Evolutionary conservation across 352 stramenopile species (phyloP).

Genomic region (Phytophthora cactorum): DNA sequence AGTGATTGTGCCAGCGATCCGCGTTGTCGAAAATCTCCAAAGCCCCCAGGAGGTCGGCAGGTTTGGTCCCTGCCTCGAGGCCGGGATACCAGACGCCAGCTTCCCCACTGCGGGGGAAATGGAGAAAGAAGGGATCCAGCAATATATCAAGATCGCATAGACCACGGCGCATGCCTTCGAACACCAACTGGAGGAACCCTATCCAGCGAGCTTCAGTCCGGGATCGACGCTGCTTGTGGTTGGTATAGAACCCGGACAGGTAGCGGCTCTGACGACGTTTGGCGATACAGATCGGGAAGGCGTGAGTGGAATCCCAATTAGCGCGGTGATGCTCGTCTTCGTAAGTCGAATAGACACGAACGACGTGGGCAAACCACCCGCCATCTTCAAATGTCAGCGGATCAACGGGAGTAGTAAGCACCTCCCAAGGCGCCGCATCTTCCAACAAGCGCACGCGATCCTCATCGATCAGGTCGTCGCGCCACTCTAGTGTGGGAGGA

Average conservation of each 20-base stretch:
- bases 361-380: neutral
- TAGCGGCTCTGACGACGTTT: neutral
- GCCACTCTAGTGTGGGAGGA: too few species aligned
- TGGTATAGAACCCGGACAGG: neutral
- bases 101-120: neutral
- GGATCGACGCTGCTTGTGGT: slow-evolving; percentile 2
- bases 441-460: too few species aligned
- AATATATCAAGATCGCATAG: slow-evolving; percentile 4
- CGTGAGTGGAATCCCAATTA: neutral
- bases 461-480: too few species aligned
- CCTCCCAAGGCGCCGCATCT: neutral
- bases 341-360: neutral
- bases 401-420: neutral
- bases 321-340: neutral
- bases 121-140: slow-evolving; percentile 2
- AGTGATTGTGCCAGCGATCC: neutral
- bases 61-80: neutral
- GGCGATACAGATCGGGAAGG: neutral
- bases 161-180: neutral
- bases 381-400: neutral
- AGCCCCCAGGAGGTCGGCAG: neutral
- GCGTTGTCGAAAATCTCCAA: neutral
- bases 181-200: neutral
- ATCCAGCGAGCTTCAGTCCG: neutral
- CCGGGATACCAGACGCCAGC: neutral